Conservation (phyloP, 352 stramenopile species). For the Pythium biforme region DNA sequence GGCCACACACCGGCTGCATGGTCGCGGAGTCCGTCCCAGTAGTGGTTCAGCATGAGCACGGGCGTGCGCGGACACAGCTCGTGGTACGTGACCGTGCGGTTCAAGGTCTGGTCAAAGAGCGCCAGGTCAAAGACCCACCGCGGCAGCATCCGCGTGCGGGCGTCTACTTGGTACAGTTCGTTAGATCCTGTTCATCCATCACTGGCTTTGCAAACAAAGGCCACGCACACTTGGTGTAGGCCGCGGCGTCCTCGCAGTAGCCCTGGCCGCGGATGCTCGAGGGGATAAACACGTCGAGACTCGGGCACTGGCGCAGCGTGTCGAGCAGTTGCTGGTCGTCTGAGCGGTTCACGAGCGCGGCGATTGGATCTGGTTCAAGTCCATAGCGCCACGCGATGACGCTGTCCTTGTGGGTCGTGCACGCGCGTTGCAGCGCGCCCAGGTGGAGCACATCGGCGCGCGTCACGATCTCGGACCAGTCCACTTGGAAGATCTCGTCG, state of each 20-base stretch:
- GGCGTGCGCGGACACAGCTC: constrained; percentile 35
- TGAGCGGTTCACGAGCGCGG: constrained; percentile 23
- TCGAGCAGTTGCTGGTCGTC: constrained; percentile 34
- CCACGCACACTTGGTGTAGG: constrained; percentile 58
- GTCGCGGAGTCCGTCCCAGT: constrained; percentile 28
- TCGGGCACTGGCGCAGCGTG: constrained; percentile 50
- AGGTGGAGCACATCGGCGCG: constrained; percentile 44
- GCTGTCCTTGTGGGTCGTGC: constrained; percentile 39
- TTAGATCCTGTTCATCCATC: too few species aligned
- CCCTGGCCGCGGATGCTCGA: constrained; percentile 38
- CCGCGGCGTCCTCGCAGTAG: constrained; percentile 70
- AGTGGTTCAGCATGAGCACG: constrained; percentile 40
- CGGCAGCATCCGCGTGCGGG: constrained; percentile 31
- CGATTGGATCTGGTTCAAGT: too few species aligned
- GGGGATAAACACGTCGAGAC: constrained; percentile 69
- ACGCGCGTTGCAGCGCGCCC: constrained; percentile 50
- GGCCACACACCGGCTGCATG: constrained; percentile 27
- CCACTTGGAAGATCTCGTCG: constrained; percentile 15
- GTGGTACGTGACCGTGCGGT: constrained; percentile 33
- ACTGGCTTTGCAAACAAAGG: background rate
- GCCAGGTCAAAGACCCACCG: constrained; percentile 32
- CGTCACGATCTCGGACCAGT: constrained; percentile 18
- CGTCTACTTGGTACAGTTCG: constrained; percentile 1
- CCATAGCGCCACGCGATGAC: constrained; percentile 42
- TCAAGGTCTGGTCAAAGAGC: constrained; percentile 23